Evolutionary conservation across 805 yeast species (phyloP), one percentile per base, ranked within the genome.

Genomic region (Kodamaea hsintzibuensis): DNA sequence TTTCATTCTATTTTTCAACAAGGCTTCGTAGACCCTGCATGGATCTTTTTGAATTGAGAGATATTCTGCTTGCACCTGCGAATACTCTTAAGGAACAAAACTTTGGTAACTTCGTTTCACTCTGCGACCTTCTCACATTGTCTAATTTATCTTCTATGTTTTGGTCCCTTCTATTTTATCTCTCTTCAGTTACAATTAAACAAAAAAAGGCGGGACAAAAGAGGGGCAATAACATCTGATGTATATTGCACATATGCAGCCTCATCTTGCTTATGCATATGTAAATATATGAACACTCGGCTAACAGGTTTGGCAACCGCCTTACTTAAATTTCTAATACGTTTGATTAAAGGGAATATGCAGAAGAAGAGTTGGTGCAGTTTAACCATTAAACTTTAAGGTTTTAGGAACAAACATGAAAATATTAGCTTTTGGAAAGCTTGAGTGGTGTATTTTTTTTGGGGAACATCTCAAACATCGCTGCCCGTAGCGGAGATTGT

Each of bases 401-500:
- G 44, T 40, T 40, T n/a, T 40, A 38, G 19, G 42, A n/a, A 38
- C 42, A 38, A 38, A 17, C 44, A 16, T 10, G 7, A 40, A 17
- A 17, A 40, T 17, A 40, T 8, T 16, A 2, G 12, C 19, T 19
- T n/a, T 13, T 9, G 22, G 44, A 40, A 19, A 16, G 19, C 44
- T 16, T 40, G 22, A 14, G 44, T 16, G 19, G 25, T 19, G 19
- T 16, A 40, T 14, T 38, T 40, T 16, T 3, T 16, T 14, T 19
- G 44, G 13, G 7, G 18, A 38, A 30, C 35, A 30, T 30, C 35
- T 30, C 3, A 3, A 14, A 22, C 44, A 40, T 40, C 44, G 44
- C 44, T 16, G 44, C 19, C 10, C n/a, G 44, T 40, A 13, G 19
- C 44, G 44, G 44, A 40, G 44, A 40, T 40, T 40, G 44, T 16